These are phyloP conservation scores for Cyclotella atomus DNA, from an alignment of 108 stramenopile species.

Conservation along the genomic window DNA sequence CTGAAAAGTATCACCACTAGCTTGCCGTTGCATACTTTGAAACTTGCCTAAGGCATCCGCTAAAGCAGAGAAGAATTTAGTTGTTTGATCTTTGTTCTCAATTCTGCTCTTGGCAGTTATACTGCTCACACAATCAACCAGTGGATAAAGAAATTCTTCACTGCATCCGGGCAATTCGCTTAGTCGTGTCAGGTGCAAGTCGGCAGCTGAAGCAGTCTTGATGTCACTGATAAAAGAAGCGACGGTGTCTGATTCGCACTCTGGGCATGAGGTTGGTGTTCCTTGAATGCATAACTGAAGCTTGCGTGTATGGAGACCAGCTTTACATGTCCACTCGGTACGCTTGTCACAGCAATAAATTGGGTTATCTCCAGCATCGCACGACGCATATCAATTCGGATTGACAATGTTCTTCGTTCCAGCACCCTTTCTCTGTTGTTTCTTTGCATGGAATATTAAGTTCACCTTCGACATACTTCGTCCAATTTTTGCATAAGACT, in stretches of 20 bases:
- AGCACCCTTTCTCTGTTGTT: slow-evolving; percentile 4
- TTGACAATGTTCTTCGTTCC: slow-evolving; percentile 16
- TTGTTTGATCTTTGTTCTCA: neutral
- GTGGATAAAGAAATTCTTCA: neutral
- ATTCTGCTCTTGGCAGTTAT: neutral
- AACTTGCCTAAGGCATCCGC: slow-evolving; percentile 13
- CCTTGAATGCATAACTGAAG: slow-evolving; percentile 13
- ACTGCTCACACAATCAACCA: slow-evolving; percentile 17
- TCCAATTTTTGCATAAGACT: slow-evolving; percentile 18
- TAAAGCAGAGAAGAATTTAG: slow-evolving; percentile 17
- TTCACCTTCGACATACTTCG: slow-evolving; percentile 7
- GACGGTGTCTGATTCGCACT: slow-evolving; percentile 12
- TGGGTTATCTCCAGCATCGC: slow-evolving; percentile 6
- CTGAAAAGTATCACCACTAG: slow-evolving; percentile 1
- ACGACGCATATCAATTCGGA: slow-evolving; percentile 3
- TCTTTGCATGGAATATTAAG: neutral
- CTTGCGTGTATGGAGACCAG: slow-evolving; percentile 5
- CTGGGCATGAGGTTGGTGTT: slow-evolving; percentile 9
- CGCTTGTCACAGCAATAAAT: slow-evolving; percentile 4
- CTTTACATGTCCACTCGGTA: slow-evolving; percentile 15
- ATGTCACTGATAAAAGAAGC: slow-evolving; percentile 3
- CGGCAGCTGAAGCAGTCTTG: neutral
- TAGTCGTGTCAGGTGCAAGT: neutral
- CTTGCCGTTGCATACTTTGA: neutral
- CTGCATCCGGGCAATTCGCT: neutral